Conservation (phyloP, 345 rosid genomes). For the Alliaria petiolata region DNA sequence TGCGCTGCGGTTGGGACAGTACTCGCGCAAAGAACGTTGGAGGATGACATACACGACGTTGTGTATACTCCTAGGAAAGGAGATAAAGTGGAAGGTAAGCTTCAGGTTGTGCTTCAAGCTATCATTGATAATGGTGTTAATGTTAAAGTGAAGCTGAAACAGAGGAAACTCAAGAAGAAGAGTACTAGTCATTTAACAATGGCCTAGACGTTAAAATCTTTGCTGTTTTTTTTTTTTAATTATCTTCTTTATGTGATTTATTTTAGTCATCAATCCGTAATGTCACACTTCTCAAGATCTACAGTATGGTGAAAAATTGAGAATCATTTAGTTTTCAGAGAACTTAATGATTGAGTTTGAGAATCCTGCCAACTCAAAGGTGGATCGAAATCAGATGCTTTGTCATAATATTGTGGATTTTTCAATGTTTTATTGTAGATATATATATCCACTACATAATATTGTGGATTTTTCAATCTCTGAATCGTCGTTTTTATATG, state of each 20-base stretch:
- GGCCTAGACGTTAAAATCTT: not conserved
- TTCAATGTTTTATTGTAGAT: too few relatives aligned
- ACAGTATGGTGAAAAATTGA: too few relatives aligned
- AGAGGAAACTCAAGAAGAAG: constrained; percentile 45
- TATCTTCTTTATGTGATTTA: not conserved
- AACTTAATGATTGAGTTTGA: too few relatives aligned
- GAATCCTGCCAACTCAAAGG: too few relatives aligned
- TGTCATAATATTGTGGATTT: too few relatives aligned
- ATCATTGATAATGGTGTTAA: constrained; percentile 65
- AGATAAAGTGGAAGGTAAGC: constrained; percentile 77
- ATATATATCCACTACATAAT: too few relatives aligned
- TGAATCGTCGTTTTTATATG: not conserved
- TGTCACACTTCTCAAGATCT: too few relatives aligned
- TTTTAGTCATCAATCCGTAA: too few relatives aligned
- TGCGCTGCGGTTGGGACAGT: constrained; percentile 70
- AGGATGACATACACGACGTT: constrained; percentile 68
- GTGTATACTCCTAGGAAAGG: constrained; percentile 81
- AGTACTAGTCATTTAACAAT: constrained; percentile 6
- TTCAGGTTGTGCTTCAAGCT: constrained; percentile 68
- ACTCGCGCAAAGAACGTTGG: constrained; percentile 74
- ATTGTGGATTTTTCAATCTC: not conserved
- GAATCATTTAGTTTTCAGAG: too few relatives aligned
- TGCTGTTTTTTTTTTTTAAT: not conserved
- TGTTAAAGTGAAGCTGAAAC: constrained; percentile 82
- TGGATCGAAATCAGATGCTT: too few relatives aligned